Base-by-base conservation (phyloP, 2,329 filamentous ascomycete genomes). In the Nigrospora osmanthi region DNA sequence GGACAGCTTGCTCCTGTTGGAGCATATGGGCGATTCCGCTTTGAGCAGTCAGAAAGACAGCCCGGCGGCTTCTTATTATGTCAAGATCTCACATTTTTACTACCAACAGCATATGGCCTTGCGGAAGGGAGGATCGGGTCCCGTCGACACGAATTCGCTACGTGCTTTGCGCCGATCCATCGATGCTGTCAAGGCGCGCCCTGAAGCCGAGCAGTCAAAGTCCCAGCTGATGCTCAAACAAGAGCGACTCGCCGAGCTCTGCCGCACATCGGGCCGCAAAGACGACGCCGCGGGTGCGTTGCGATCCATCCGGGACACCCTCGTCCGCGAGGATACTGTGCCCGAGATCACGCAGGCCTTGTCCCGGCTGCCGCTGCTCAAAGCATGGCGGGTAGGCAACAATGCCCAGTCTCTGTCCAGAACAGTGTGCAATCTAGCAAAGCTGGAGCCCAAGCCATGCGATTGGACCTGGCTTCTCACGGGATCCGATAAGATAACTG, bases 21-120 rank as follows among this genome's bases (percentile, higher is more conserved):
- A 79, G 32, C 67, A 71, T 42, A 65, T 81, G 38, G 70, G 71
- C 6, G 65, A 73, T 43, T 47, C 56, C n/a, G 58, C 53, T 42
- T 47, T 55, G 7, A 42, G 49, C 11, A 48, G 42, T 15, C 47
- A 56, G 15, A 56, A 58, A 16, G 50, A 46, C 15, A 63, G 64
- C 23, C 52, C 62, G 9, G 51, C 62, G 16, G 53, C 58, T n/a
- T 68, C 67, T 2, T 79, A 81, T 51, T 70, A 78, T 46, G 73
- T 84, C 49, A 86, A 82, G 54, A 76, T 88, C 23, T 88, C 85
- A 0, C 83, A 85, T 53, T 70, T 86, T 3, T 87, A 87, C 58
- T 88, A 83, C 58, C 69, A 79, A n/a, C 70, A 78, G 40, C 80
- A 80, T 55, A 64, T 76, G 15, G 67, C 71, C 38, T 58, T 78